phyloP scores from a whole-genome alignment of 345 rosid species.

The Crucihimalaya himalaica region DNA sequence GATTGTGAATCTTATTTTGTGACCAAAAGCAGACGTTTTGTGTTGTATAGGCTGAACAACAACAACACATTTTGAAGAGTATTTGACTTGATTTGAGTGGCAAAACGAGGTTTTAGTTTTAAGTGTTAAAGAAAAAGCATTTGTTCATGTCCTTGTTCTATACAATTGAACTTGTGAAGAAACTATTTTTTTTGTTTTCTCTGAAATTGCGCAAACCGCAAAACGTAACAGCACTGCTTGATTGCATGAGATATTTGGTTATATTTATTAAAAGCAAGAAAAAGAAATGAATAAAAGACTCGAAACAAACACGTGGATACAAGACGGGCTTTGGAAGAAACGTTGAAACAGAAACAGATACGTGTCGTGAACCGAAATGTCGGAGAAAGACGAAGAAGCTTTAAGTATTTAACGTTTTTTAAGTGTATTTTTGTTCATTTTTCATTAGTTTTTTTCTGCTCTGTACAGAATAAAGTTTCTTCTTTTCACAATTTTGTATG shows the following conservation, averaged over 20 bases:
- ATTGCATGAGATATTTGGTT: constrained; percentile 29
- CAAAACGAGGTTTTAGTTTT: background rate
- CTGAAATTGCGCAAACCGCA: background rate
- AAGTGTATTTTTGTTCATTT: constrained; percentile 43
- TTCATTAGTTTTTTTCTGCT: constrained; percentile 40
- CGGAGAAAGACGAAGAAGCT: constrained; percentile 21
- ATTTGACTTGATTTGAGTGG: background rate
- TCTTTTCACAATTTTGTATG: constrained; percentile 16
- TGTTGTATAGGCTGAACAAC: background rate
- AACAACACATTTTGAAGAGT: background rate
- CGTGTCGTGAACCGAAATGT: constrained; percentile 35
- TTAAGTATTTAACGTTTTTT: constrained; percentile 29
- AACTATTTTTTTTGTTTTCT: background rate
- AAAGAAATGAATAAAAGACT: background rate
- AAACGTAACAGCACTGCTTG: background rate
- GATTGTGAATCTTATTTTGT: too few species aligned
- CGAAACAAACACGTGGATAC: constrained; percentile 34
- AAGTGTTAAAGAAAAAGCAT: too few species aligned
- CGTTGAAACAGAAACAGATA: constrained; percentile 32
- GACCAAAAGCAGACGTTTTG: background rate
- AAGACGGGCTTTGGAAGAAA: constrained; percentile 24
- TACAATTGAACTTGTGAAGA: background rate
- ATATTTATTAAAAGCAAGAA: constrained; percentile 29
- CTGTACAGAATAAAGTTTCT: constrained; percentile 35
- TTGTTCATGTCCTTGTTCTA: background rate